These are phyloP conservation scores for Pterocarpus macrocarpus DNA, from an alignment of 306 rosid genomes.

Conservation along the genomic window DNA sequence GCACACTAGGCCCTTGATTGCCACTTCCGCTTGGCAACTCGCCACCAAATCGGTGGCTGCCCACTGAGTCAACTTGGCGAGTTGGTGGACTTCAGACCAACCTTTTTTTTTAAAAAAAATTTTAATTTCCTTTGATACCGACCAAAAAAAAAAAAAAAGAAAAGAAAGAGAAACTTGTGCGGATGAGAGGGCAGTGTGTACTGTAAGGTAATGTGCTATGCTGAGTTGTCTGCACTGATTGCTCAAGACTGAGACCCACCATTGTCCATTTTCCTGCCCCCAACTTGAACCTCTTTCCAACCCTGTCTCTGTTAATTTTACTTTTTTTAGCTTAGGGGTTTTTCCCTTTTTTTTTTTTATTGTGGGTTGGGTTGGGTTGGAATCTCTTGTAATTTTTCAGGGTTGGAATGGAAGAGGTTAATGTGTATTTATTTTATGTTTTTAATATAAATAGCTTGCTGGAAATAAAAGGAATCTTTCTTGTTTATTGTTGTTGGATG, in stretches of 20 bases:
- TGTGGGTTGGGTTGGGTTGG: slow-evolving; percentile 53
- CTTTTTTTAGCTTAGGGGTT: slow-evolving; percentile 38
- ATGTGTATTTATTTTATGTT: slow-evolving; percentile 55
- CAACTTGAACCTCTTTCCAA: slow-evolving; percentile 27
- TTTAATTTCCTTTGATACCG: slow-evolving; percentile 7
- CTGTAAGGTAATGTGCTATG: slow-evolving; percentile 48
- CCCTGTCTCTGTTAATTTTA: slow-evolving; percentile 35
- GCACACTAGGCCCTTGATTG: slow-evolving; percentile 90
- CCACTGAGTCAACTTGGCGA: slow-evolving; percentile 62
- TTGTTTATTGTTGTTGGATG: slow-evolving; percentile 9
- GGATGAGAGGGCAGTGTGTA: slow-evolving; percentile 52
- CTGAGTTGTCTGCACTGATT: slow-evolving; percentile 66
- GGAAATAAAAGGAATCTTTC: slow-evolving; percentile 54
- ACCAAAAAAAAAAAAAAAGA: slow-evolving; percentile 13
- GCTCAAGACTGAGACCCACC: slow-evolving; percentile 70
- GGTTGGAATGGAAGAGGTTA: slow-evolving; percentile 53
- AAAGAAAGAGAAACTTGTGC: slow-evolving; percentile 47
- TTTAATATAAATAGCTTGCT: slow-evolving; percentile 50
- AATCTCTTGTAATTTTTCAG: slow-evolving; percentile 66
- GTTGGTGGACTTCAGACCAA: background rate
- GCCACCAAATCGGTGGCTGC: slow-evolving; percentile 41
- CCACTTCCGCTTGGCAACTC: slow-evolving; percentile 91
- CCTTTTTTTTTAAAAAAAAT: background rate
- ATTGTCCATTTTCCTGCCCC: slow-evolving; percentile 42
- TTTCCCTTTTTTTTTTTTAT: slow-evolving; percentile 19